phyloP scores from a whole-genome alignment of 345 rosid species.

The Boechera divaricarpa region DNA sequence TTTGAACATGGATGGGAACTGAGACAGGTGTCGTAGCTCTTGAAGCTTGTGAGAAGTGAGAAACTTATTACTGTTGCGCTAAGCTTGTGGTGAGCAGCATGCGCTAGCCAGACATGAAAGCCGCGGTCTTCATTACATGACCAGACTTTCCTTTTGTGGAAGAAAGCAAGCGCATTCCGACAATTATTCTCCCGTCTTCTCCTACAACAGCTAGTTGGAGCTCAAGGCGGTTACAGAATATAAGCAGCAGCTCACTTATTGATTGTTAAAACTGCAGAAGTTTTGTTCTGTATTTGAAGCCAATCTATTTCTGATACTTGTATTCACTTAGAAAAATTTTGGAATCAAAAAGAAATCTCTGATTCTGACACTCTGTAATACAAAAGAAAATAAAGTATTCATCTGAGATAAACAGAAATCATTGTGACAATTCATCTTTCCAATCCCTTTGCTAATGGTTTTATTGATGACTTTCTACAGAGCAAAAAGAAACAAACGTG shows the following conservation, averaged over 20 bases:
- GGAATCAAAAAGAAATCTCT: constrained; percentile 11
- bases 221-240: constrained; percentile 72
- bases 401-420: constrained; percentile 5
- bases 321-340: background rate
- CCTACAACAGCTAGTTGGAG: constrained; percentile 74
- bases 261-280: constrained; percentile 29
- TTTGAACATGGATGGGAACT: constrained; percentile 89
- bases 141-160: constrained; percentile 82
- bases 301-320: background rate
- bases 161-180: constrained; percentile 89
- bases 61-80: constrained; percentile 89
- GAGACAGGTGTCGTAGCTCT: constrained; percentile 78
- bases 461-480: constrained; percentile 8
- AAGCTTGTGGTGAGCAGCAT: constrained; percentile 92
- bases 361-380: constrained; percentile 8
- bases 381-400: constrained; percentile 21
- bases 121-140: constrained; percentile 93
- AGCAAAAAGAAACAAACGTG: constrained; percentile 7
- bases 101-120: constrained; percentile 92
- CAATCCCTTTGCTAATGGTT: constrained; percentile 10
- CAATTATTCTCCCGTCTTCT: constrained; percentile 77
- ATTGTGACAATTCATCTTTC: background rate
- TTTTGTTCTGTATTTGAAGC: constrained; percentile 12
- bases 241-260: constrained; percentile 34
- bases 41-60: constrained; percentile 97